Percentiles rank a stretch among this genome's conserved stretches.
phyloP scores from a whole-genome alignment of 2,329 filamentous ascomycete genomes.

The Sporothrix protearum region DNA sequence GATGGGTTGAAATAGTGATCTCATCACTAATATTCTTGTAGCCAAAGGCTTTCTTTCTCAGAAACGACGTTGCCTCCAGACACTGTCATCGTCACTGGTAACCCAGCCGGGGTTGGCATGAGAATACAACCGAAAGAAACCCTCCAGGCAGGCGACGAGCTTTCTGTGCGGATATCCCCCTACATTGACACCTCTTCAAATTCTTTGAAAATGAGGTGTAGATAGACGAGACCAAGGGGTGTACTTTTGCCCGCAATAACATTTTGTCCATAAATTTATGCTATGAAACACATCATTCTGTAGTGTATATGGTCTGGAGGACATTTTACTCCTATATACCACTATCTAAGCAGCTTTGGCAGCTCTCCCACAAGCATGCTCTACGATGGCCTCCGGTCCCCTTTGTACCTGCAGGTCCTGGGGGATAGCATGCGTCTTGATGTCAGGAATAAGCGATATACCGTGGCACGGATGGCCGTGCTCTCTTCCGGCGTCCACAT shows the following conservation, averaged over 20 bases:
- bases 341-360: conserved; percentile 32
- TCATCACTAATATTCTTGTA: conserved; percentile 51
- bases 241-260: neutral
- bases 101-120: conserved; percentile 42
- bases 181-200: conserved; percentile 45
- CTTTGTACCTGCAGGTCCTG: conserved; percentile 51
- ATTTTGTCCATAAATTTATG: neutral
- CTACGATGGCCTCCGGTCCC: conserved; percentile 54
- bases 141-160: conserved; percentile 41
- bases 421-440: conserved; percentile 52
- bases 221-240: neutral
- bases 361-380: conserved; percentile 46
- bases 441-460: conserved; percentile 41
- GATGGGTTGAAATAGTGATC: conserved; percentile 34
- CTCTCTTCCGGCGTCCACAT: conserved; percentile 49
- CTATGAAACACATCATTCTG: neutral
- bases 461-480: conserved; percentile 43
- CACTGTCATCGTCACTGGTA: conserved; percentile 43
- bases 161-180: conserved; percentile 42
- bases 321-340: neutral
- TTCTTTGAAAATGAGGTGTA: conserved; percentile 30
- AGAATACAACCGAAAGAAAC: conserved; percentile 39
- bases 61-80: conserved; percentile 42
- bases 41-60: conserved; percentile 44
- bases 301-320: neutral